Base-by-base conservation (phyloP, 2,329 filamentous ascomycete species). In the Chaetomiaceae sp. region DNA sequence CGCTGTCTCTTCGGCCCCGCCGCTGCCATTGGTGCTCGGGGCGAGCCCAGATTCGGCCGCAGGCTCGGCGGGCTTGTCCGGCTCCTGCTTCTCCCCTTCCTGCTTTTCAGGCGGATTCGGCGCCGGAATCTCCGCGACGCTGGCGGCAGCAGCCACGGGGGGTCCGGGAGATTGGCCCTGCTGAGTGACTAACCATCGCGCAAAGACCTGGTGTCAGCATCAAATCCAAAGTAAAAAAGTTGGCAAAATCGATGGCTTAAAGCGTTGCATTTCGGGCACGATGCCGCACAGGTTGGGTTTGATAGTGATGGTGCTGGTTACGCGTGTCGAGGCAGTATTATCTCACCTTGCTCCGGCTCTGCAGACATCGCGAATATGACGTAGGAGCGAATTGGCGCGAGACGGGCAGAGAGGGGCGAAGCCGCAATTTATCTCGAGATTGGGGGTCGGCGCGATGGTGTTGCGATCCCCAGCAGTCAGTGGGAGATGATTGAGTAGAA, bases 361-460 rank as follows among this genome's bases (percentile, higher is more conserved):
- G 52, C 49, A 37, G 62, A 54, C 62, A 64, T 65, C 48, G 57
- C 55, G 56, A 58, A 58, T 51, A 65, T 65, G 62, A 63, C 62
- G 62, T 65, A 64, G 53, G 14, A 14, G 42, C 36, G 13, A 38
- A 50, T 27, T 43, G 38, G 51, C 48, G 41, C 56, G 30, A 25
- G 34, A 41, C 18, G 5, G 27, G 40, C 16, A 20, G 43, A 20
- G 20, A 10, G 27, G 37, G 18, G 33, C 16, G 32, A n/a, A 41
- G 27, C n/a, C 13, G 33, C 11, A 41, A 47, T 13, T 16, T 34
- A 11, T 27, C 25, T 16, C 44, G 36, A 25, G 33, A 40, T 45
- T 49, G 41, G 20, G 40, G 3, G 43, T 27, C 21, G 44, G 48
- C 21, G 30, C 32, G 34, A 21, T 36, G 43, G 44, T 36, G 29